Evolutionary conservation across 1,284 basidiomycete genomes (phyloP), one percentile per base, ranked within the genome.

Genomic region (Flammula alnicola): DNA sequence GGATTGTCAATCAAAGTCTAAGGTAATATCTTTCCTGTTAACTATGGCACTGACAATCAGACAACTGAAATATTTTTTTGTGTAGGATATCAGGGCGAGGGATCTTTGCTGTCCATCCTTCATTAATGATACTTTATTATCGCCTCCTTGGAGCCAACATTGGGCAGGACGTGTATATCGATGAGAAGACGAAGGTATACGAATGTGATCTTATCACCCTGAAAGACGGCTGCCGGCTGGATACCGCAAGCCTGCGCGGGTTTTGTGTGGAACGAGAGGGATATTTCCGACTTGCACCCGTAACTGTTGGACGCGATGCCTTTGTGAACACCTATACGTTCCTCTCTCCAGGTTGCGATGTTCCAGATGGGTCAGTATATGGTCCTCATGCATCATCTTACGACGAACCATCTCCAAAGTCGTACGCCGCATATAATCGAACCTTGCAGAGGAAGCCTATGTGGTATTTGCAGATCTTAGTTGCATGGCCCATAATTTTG

Each of bases 261-360:
- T 77, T 78, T 55, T 71, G 71, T 44, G 72, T 77, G 14, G 76
- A 78, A 56, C 64, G 71, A 14, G 72, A 76, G 41, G 74, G 75
- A 1, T 67, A 55, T 46, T 74, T 78, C 63, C 66, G 68, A 19
- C 63, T 78, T 5, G 72, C 68, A 8, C 61, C 60, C 5, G 68
- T 77, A 38, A 64, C 63, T 19, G 66, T 78, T 43, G 75, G 75
- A 6, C 54, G 61, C 5, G 63, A 65, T 17, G 73, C 72, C 9
- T 62, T 72, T 6, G 55, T 78, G 39, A 77, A 77, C 59, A 73
- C 73, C 1, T 76, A 70, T 52, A 75, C 75, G 5, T 67, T 68
- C 37, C 61, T 78, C 27, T 58, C 73, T 0, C 75, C 75, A 5
- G 74, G 75, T n/a, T 63, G 73, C 6, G 48, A 55, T 19, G 70